Base-by-base conservation (phyloP, 805 yeast species). In the Brettanomyces anomalus region DNA sequence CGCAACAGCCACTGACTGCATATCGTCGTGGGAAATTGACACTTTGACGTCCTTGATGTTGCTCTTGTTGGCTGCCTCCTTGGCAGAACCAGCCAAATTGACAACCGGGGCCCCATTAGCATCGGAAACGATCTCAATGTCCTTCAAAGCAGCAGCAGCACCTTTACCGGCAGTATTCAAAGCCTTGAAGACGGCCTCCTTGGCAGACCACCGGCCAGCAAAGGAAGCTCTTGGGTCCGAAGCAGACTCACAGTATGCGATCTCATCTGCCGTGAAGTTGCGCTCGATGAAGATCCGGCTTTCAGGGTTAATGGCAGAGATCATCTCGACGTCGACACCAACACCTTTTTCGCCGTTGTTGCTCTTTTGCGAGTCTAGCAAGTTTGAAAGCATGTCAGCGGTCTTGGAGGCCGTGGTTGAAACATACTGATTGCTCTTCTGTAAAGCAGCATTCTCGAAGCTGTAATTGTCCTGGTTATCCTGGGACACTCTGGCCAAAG, bases 161-260 rank as follows among this genome's bases (percentile, higher is more conserved):
- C 99, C 99, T 60, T 80, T 77, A 38, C 95, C 79, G 58, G 76
- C 75, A 49, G 86, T 95, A 48, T 93, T 89, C 58, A 93, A 72
- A 16, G 96, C 85, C 71, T 93, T 93, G 81, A 93, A 93, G 31
- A 89, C 97, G 36, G 99, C 98, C 70, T 93, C 99, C 69, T 93
- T 93, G 37, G 98, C 98, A 26, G 96, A 86, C 99, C 99, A 93
- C 36, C 95, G 84, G 39, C 99, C 99, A 21, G 98, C 88, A 66
- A 76, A 93, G 3, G 97, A 86, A 13, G 97, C 86, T 57, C 79
- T 84, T 41, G 93, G 85, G 51, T 74, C 73, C 36, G 97, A 72
- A 28, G 96, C 79, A 30, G 69, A 59, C 46, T 64, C 52, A 64
- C 97, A 88, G 72, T 93, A 93, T 31, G 68, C 70, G 52, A 81